phyloP scores from a whole-genome alignment of 1,284 basidiomycete genomes.

The Xerocomus nothofagi region DNA sequence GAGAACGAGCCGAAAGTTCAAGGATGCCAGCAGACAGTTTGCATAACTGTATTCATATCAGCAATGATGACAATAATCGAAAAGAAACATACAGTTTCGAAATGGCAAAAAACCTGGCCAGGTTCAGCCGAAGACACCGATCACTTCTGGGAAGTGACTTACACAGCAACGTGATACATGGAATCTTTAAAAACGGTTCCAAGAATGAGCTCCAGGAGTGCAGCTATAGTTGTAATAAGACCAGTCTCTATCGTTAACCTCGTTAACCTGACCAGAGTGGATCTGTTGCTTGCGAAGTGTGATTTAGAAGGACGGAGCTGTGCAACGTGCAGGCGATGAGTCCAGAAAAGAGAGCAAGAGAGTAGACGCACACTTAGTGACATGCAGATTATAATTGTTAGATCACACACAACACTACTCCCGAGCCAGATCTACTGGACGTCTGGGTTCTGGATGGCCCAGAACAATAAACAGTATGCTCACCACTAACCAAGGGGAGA shows the following conservation, averaged over 20 bases:
- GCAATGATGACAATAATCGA: background rate
- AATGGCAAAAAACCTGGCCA: constrained; percentile 19
- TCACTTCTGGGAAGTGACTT: background rate
- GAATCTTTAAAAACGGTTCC: background rate
- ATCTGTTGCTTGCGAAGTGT: background rate
- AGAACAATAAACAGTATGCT: background rate
- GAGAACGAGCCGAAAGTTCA: constrained; percentile 25
- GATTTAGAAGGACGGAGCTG: constrained; percentile 21
- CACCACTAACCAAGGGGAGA: constrained; percentile 10
- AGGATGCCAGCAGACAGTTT: constrained; percentile 21
- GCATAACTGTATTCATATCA: constrained; percentile 18
- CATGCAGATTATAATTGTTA: constrained; percentile 24
- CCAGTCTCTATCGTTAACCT: constrained; percentile 29
- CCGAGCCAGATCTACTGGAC: constrained; percentile 24
- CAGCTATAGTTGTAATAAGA: constrained; percentile 20
- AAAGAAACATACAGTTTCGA: constrained; percentile 26
- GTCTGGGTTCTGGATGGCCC: background rate
- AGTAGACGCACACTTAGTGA: constrained; percentile 13
- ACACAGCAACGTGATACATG: constrained; percentile 23
- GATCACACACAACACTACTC: constrained; percentile 21
- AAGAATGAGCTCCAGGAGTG: constrained; percentile 25
- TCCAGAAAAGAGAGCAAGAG: background rate
- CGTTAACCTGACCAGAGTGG: constrained; percentile 15
- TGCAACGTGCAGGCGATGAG: background rate
- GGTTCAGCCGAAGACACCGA: background rate